Base-by-base conservation (phyloP, 768 basidiomycete species). In the Candolleomyces efflorescens region DNA sequence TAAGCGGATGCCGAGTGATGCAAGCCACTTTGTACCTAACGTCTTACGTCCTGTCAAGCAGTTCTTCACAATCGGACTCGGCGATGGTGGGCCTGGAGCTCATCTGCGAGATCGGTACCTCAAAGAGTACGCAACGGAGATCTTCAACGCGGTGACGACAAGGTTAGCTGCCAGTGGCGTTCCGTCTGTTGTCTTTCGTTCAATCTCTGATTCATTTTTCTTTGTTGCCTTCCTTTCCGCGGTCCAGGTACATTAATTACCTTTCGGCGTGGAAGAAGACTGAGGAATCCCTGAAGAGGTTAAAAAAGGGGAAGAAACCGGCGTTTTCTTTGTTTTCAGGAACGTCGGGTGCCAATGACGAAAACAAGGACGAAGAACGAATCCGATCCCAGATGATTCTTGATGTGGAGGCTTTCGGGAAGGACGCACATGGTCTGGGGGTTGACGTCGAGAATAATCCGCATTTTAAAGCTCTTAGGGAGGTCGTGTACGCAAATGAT, bases 251-350 rank as follows among this genome's bases (percentile, higher is more conserved):
- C 69, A 84, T 88, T 12, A 79, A 81, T 56, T 89, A 92, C 66
- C 77, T 98, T 22, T 78, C 85, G 10, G 82, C 84, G 0, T 93
- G 95, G 82, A 90, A 86, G 70, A 96, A 96, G 76, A 92, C 92
- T 7, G 94, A 98, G 62, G 94, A 94, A 67, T 89, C 92, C 11
- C 74, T 98, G 23, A 79, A 88, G 39, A 82, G 90, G 38, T 78
- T 96, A 63, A 94, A 94, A 67, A 96, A 91, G 69, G 89, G 90
- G 45, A 92, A 91, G 65, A 92, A 88, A 63, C 62, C 77, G 0
- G 77, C 85, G 0, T 90, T 92, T 69, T 91, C 92, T 3, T 76
- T 97, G 23, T 97, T 98, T 64, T 82, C 89, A 26, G 75, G 73
- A 49, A 61, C 79, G 3, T 68, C 68, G 45, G 63, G 74, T 13